Percentiles rank a stretch among this genome's conserved stretches.
Evolutionary conservation across 2,329 filamentous ascomycete species (phyloP).

Genomic region (Fusarium sp.): DNA sequence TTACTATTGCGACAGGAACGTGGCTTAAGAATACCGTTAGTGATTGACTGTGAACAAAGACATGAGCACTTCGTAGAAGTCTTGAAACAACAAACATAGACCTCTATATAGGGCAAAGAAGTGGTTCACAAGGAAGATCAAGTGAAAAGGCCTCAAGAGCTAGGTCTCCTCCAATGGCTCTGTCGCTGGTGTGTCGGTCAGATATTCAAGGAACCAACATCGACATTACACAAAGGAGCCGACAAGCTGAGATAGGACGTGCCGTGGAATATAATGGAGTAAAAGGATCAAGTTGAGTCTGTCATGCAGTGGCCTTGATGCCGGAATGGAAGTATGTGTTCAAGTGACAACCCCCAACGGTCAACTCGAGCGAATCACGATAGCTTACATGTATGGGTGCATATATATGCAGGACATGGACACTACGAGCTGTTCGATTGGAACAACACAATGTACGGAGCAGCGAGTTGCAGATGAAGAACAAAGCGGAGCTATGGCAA

Average conservation of each 20-base stretch:
- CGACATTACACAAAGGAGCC: background rate
- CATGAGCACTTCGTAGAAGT: background rate
- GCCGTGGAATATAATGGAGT: background rate
- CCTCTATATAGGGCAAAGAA: background rate
- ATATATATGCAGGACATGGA: background rate
- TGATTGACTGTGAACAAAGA: background rate
- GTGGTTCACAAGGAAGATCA: fast-evolving
- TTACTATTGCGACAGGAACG: background rate
- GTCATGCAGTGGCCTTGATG: background rate
- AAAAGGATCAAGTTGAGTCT: background rate
- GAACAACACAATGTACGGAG: background rate
- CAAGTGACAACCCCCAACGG: background rate
- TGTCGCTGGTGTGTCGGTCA: background rate
- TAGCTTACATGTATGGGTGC: background rate
- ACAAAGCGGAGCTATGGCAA: background rate
- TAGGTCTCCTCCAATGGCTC: background rate
- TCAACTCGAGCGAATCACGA: background rate
- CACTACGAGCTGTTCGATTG: background rate
- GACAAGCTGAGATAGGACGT: background rate
- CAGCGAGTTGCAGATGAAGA: background rate
- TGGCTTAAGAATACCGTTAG: background rate
- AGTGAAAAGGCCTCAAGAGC: background rate
- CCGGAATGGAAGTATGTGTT: background rate
- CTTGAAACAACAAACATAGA: background rate
- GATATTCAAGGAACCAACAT: background rate